Percentiles rank a stretch among this genome's conserved stretches.
phyloP scores from a whole-genome alignment of 2,329 filamentous ascomycete species.

The Phoma sp. region DNA sequence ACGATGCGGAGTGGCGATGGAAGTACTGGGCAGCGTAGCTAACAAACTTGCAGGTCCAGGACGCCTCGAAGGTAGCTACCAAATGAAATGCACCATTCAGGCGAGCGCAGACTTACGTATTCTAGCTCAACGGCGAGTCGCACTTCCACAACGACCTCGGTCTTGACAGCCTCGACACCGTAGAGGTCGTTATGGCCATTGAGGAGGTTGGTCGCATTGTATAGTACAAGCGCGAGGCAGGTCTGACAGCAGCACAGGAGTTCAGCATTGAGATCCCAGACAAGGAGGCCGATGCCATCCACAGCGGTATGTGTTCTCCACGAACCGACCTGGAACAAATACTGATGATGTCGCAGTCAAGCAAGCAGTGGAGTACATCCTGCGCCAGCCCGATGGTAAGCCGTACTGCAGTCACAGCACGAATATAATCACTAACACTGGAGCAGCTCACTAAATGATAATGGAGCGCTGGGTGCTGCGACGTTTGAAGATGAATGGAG shows the following conservation, averaged over 20 bases:
- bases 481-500: slow-evolving; percentile 29
- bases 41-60: slow-evolving; percentile 63
- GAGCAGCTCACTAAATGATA: slow-evolving; percentile 44
- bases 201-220: slow-evolving; percentile 75
- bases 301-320: slow-evolving; percentile 75
- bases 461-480: slow-evolving; percentile 25
- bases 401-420: slow-evolving; percentile 26
- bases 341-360: slow-evolving; percentile 69
- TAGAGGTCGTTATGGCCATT: slow-evolving; percentile 99
- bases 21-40: slow-evolving; percentile 28
- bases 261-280: slow-evolving; percentile 97
- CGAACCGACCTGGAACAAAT: neutral
- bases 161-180: slow-evolving; percentile 95
- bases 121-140: slow-evolving; percentile 78
- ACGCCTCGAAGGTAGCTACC: slow-evolving; percentile 62
- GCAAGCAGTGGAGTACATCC: slow-evolving; percentile 93
- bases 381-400: slow-evolving; percentile 90
- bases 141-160: slow-evolving; percentile 98
- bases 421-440: slow-evolving; percentile 26
- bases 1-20: slow-evolving; percentile 26
- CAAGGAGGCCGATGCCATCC: slow-evolving; percentile 93
- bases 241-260: slow-evolving; percentile 58
- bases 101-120: slow-evolving; percentile 29
- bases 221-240: slow-evolving; percentile 6
- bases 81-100: neutral